Evolutionary conservation across 352 stramenopile genomes (phyloP).

Genomic region (Phytophthora chlamydospora): DNA sequence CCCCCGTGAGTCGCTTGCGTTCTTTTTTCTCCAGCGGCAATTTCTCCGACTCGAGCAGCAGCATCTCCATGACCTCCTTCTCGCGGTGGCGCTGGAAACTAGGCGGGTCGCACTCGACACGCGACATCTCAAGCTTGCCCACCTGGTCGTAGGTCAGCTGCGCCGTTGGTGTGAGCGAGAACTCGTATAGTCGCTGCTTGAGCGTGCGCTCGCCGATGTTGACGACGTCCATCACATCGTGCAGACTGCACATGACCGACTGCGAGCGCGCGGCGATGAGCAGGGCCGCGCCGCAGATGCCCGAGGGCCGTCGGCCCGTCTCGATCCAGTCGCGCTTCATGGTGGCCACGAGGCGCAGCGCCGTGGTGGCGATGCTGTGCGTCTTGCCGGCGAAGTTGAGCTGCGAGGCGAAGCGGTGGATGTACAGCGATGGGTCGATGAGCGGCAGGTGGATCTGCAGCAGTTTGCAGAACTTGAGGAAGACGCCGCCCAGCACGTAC

Average conservation of each 20-base stretch:
- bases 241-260: conserved; percentile 89
- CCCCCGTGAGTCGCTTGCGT: conserved; percentile 30
- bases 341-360: conserved; percentile 94
- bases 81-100: conserved; percentile 88
- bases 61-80: conserved; percentile 91
- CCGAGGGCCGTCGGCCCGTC: conserved; percentile 94
- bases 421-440: conserved; percentile 99
- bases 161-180: conserved; percentile 95
- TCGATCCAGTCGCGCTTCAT: conserved; percentile 99
- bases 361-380: conserved; percentile 94
- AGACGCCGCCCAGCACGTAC: conserved; percentile 86
- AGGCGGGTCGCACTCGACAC: conserved; percentile 88
- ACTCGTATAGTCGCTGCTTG: conserved; percentile 96
- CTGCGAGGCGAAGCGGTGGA: conserved; percentile 97
- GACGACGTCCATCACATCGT: conserved; percentile 92
- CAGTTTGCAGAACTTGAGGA: conserved; percentile 93
- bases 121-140: conserved; percentile 87
- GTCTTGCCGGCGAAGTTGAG: conserved; percentile 96
- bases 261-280: conserved; percentile 97
- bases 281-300: conserved; percentile 97
- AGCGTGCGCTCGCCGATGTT: conserved; percentile 97
- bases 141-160: conserved; percentile 97
- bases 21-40: conserved; percentile 57
- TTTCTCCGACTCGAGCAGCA: conserved; percentile 83
- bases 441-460: conserved; percentile 97